Evolutionary conservation across 371 early-diverging fungal genomes (phyloP).

Genomic region (Rhizopus delemar): DNA sequence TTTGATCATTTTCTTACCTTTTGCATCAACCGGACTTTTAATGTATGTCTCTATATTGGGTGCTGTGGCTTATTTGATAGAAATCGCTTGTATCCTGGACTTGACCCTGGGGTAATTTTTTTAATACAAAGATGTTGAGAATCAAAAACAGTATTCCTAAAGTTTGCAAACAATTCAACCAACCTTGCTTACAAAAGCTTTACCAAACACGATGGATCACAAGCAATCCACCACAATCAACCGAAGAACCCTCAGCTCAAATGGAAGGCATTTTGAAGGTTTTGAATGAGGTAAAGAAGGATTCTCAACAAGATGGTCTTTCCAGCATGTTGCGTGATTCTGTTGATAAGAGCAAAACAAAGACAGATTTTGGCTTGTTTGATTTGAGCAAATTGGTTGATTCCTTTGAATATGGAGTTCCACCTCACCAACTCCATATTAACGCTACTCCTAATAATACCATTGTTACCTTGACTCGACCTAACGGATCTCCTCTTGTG

Average conservation of each 20-base stretch:
- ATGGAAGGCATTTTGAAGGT: constrained; percentile 27
- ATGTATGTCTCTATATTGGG: background rate
- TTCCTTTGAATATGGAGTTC: constrained; percentile 18
- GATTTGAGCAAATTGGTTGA: constrained; percentile 9
- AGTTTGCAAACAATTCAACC: constrained; percentile 11
- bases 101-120: constrained; percentile 2
- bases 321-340: constrained; percentile 12
- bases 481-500: constrained; percentile 69
- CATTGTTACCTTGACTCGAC: constrained; percentile 78
- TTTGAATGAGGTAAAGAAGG: constrained; percentile 10
- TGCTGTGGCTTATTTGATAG: background rate
- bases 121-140: constrained; percentile 20
- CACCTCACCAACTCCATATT: constrained; percentile 70
- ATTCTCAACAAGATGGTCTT: background rate
- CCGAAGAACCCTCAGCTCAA: constrained; percentile 15
- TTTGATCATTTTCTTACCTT: background rate
- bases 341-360: constrained; percentile 9
- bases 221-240: constrained; percentile 3
- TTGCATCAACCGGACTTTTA: constrained; percentile 4
- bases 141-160: constrained; percentile 22
- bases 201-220: constrained; percentile 19
- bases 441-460: constrained; percentile 89
- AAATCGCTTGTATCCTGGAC: background rate
- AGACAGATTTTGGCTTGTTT: background rate
- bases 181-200: constrained; percentile 10